phyloP scores from a whole-genome alignment of 208 protist genomes.

The Dictyostelium gargantuum region DNA sequence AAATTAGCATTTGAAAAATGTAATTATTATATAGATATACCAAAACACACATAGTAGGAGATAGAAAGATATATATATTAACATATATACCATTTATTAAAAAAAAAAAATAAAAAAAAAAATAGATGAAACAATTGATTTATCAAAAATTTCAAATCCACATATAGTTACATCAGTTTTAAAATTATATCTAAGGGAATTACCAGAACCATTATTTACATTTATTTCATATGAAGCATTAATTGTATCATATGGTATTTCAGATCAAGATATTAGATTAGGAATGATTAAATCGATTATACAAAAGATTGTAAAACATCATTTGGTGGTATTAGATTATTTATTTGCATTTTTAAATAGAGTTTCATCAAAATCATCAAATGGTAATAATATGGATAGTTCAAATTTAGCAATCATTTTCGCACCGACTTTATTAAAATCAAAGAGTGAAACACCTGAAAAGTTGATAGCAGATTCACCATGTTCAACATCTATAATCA shows the following conservation, averaged over 20 bases:
- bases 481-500: background rate
- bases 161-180: constrained; percentile 51
- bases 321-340: background rate
- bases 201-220: constrained; percentile 67
- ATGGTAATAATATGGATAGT: constrained; percentile 70
- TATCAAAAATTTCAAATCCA: background rate
- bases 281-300: background rate
- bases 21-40: no score
- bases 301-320: background rate
- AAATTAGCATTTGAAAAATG: background rate
- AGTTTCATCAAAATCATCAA: background rate
- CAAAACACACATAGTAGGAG: no score
- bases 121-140: constrained; percentile 26
- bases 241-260: constrained; percentile 5
- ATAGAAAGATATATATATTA: background rate
- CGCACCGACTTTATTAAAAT: constrained; percentile 72
- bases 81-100: background rate
- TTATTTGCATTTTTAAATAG: background rate
- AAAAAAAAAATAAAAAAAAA: no score
- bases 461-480: background rate
- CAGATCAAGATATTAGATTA: background rate
- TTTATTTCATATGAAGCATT: constrained; percentile 62
- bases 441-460: constrained; percentile 41
- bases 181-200: constrained; percentile 55
- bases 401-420: constrained; percentile 77